These are phyloP conservation scores for Lojkania enalia DNA, from an alignment of 2,329 filamentous ascomycete species.

Conservation along the genomic window DNA sequence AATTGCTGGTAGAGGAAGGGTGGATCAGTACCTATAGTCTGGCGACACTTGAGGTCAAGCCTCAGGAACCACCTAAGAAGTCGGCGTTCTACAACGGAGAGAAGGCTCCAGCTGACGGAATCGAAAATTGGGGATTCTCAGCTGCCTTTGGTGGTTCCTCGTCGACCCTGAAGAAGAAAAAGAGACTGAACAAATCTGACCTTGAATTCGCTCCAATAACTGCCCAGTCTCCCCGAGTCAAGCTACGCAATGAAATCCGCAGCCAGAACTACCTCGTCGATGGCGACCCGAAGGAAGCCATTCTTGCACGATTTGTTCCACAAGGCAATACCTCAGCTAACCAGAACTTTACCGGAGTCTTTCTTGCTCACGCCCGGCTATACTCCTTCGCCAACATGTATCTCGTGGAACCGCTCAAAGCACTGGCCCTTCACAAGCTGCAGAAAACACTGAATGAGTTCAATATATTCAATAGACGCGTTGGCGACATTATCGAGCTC, in stretches of 20 bases:
- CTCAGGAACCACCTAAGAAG: too few relatives aligned
- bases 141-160: too few relatives aligned
- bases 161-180: too few relatives aligned
- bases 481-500: slow-evolving; percentile 28
- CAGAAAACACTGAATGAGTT: slow-evolving; percentile 30
- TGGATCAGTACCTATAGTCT: too few relatives aligned
- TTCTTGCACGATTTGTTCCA: slow-evolving; percentile 18
- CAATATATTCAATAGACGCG: slow-evolving; percentile 22
- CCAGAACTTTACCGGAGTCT: slow-evolving; percentile 27
- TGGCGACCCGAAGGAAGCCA: slow-evolving; percentile 14
- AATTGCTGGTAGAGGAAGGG: too few relatives aligned
- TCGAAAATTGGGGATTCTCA: too few relatives aligned
- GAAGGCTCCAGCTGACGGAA: too few relatives aligned
- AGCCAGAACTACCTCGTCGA: slow-evolving; percentile 16
- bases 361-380: slow-evolving; percentile 36
- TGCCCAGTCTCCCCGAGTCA: too few relatives aligned
- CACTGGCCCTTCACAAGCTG: slow-evolving; percentile 31
- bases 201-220: too few relatives aligned
- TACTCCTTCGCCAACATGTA: slow-evolving; percentile 32
- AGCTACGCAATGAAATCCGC: slow-evolving; percentile 22
- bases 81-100: too few relatives aligned
- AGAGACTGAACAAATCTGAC: too few relatives aligned
- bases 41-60: too few relatives aligned
- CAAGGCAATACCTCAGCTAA: slow-evolving; percentile 16
- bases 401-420: slow-evolving; percentile 27